Percentiles rank a stretch among this genome's conserved stretches.
These are phyloP conservation scores for Cladosporium austrohemisphaericum DNA, from an alignment of 2,329 filamentous ascomycete genomes.

Conservation along the genomic window DNA sequence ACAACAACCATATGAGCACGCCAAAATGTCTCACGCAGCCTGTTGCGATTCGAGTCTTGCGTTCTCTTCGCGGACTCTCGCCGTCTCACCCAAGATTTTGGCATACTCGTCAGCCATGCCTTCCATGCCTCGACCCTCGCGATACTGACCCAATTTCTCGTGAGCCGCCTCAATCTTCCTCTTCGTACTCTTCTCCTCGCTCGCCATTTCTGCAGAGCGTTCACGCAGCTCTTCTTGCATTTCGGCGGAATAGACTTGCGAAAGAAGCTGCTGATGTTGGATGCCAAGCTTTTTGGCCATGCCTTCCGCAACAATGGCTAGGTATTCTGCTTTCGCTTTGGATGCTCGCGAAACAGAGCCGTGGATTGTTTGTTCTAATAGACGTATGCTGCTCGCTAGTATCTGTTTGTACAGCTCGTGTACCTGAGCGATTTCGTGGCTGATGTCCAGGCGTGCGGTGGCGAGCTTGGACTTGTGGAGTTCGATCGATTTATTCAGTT, in stretches of 20 bases:
- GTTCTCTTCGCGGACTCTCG: constrained; percentile 34
- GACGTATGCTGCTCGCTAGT: constrained; percentile 38
- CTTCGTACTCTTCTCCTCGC: constrained; percentile 29
- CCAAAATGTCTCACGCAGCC: neutral
- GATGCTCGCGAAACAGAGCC: constrained; percentile 41
- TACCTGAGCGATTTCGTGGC: constrained; percentile 33
- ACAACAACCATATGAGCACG: too few relatives aligned
- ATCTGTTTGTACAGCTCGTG: constrained; percentile 37
- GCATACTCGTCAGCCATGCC: constrained; percentile 40
- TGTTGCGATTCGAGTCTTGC: constrained; percentile 11
- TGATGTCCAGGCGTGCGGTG: constrained; percentile 30
- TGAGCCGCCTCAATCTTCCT: constrained; percentile 34
- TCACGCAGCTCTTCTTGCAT: constrained; percentile 30
- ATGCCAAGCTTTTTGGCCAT: constrained; percentile 39
- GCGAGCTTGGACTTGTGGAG: constrained; percentile 27
- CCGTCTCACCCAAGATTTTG: constrained; percentile 25
- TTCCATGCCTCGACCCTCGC: constrained; percentile 35
- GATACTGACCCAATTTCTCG: constrained; percentile 36
- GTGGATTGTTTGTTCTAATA: constrained; percentile 47
- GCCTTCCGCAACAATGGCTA: constrained; percentile 40
- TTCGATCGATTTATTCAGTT: constrained; percentile 19
- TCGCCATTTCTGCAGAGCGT: constrained; percentile 31
- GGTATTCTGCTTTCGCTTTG: constrained; percentile 42
- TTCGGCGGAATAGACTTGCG: constrained; percentile 24
- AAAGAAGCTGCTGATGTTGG: constrained; percentile 27